Conservation (phyloP, 306 rosid genomes). For the Corylus heterophylla region DNA sequence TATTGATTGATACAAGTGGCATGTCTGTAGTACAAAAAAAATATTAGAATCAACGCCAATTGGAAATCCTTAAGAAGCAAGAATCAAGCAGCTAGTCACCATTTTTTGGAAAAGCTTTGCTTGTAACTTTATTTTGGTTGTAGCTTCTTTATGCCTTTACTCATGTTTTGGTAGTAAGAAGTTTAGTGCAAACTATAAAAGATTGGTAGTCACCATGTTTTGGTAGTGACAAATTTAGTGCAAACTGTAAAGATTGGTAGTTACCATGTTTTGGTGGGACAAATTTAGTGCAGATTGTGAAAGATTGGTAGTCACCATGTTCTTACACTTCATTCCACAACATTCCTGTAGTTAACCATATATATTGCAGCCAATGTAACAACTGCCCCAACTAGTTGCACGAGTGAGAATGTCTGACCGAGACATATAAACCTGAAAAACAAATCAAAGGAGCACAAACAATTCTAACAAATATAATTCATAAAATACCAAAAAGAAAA, state of each 20-base stretch:
- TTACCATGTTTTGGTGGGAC: too few relatives aligned
- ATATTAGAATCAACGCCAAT: too few relatives aligned
- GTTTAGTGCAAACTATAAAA: too few relatives aligned
- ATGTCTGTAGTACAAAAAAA: neutral
- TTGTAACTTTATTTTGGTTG: too few relatives aligned
- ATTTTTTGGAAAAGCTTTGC: too few relatives aligned
- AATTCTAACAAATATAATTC: neutral
- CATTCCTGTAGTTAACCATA: conserved; percentile 70
- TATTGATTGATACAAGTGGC: neutral
- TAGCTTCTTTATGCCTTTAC: too few relatives aligned
- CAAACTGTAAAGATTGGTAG: too few relatives aligned
- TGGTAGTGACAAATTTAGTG: too few relatives aligned
- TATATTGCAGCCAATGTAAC: conserved; percentile 75
- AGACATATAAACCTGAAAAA: conserved; percentile 73
- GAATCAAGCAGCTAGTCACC: neutral
- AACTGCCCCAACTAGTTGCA: conserved; percentile 80
- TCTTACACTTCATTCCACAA: conserved; percentile 42
- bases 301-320: too few relatives aligned
- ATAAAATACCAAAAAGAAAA: neutral
- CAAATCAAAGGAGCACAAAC: conserved; percentile 16
- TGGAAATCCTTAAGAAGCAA: neutral
- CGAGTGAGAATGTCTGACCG: conserved; percentile 83
- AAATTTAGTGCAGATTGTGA: too few relatives aligned
- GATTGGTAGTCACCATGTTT: too few relatives aligned
- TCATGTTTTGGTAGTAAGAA: too few relatives aligned